Evolutionary conservation across 2,329 filamentous ascomycete genomes (phyloP).

Genomic region (Metarhizium anisopliae): DNA sequence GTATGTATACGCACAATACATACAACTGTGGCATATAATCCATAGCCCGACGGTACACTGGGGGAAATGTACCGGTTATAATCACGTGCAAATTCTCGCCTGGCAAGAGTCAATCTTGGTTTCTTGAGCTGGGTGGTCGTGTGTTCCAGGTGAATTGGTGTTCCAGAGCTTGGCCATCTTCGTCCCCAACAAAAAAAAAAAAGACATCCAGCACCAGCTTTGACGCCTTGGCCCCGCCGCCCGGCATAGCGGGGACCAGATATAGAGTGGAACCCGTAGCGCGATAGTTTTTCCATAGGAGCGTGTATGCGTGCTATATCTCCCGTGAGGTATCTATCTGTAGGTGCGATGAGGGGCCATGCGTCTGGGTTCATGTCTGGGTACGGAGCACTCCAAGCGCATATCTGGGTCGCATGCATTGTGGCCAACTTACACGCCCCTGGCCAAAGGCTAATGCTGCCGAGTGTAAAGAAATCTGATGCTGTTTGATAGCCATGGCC

Average conservation of each 20-base stretch:
- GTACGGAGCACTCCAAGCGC: neutral
- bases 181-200: constrained; percentile 5
- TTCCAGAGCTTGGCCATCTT: neutral
- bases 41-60: too few relatives aligned
- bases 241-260: neutral
- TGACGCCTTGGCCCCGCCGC: neutral
- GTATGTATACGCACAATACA: too few relatives aligned
- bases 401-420: neutral
- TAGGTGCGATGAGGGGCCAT: neutral
- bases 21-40: too few relatives aligned
- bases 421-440: neutral
- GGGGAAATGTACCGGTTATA: too few relatives aligned
- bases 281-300: neutral
- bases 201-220: neutral
- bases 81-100: too few relatives aligned
- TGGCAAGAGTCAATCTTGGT: neutral
- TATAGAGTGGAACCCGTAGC: neutral
- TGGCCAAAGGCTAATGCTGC: neutral
- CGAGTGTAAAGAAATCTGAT: too few relatives aligned
- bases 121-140: neutral
- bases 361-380: neutral
- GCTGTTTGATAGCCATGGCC: neutral
- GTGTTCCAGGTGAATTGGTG: neutral
- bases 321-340: neutral
- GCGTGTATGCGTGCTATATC: neutral